Evolutionary conservation across 176 grass and related monocot species (phyloP).

Genomic region (Eragrostis nindensis): DNA sequence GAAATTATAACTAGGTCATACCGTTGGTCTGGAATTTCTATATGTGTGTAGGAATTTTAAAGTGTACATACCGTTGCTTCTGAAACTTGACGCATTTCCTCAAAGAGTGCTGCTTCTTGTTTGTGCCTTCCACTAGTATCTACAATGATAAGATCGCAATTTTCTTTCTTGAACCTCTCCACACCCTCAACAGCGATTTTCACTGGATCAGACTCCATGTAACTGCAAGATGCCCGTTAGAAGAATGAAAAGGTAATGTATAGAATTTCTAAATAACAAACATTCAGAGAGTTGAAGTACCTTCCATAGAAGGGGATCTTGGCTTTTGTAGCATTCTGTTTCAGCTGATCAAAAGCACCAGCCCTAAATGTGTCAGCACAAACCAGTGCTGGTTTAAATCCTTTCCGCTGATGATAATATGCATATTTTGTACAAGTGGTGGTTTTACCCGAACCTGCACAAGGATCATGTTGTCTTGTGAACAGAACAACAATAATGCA

Average conservation of each 20-base stretch:
- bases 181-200: constrained; percentile 97
- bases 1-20: constrained; percentile 13
- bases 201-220: constrained; percentile 94
- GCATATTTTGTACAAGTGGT: constrained; percentile 96
- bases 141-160: constrained; percentile 93
- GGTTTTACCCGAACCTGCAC: constrained; percentile 93
- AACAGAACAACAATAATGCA: background rate
- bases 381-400: constrained; percentile 88
- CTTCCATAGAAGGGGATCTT: constrained; percentile 98
- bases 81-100: constrained; percentile 99
- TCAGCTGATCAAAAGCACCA: constrained; percentile 97
- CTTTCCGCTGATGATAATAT: constrained; percentile 86
- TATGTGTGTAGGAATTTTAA: constrained; percentile 16
- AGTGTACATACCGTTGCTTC: constrained; percentile 75
- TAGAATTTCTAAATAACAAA: constrained; percentile 11
- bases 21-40: background rate
- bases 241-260: background rate
- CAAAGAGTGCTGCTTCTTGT: constrained; percentile 90
- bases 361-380: constrained; percentile 99
- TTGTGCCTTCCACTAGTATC: constrained; percentile 97
- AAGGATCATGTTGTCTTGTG: background rate
- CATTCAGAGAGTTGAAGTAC: constrained; percentile 37
- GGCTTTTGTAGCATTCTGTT: constrained; percentile 94
- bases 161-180: constrained; percentile 96
- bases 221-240: constrained; percentile 60